A percentile compares a stretch with the other conserved stretches of the same genome.
phyloP scores from a whole-genome alignment of 164 flowering plant genomes.

The Nelumbo lutea region DNA sequence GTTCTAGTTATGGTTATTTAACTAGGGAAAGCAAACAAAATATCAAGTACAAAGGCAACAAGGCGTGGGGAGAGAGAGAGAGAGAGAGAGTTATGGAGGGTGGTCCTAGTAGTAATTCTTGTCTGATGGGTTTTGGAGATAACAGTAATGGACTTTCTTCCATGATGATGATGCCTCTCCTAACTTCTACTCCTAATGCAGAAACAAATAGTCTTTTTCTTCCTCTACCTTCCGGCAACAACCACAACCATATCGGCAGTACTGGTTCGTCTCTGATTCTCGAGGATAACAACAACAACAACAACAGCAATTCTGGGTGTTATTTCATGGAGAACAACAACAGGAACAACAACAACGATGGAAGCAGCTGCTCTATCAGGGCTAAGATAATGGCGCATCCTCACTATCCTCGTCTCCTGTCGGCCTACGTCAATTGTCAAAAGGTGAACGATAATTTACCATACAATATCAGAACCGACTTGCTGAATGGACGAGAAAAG shows the following conservation, averaged over 20 bases:
- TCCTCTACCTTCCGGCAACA: slow-evolving; percentile 18
- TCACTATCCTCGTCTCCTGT: slow-evolving; percentile 79
- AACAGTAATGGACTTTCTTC: slow-evolving; percentile 29
- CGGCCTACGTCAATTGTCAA: slow-evolving; percentile 81
- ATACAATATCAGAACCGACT: background rate
- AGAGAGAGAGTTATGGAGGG: slow-evolving; percentile 43
- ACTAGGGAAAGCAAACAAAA: too few species aligned
- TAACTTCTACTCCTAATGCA: slow-evolving; percentile 19
- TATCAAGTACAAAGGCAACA: too few species aligned
- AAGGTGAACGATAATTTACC: slow-evolving; percentile 43
- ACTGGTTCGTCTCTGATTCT: slow-evolving; percentile 10
- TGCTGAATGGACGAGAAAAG: background rate
- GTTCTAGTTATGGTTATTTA: background rate
- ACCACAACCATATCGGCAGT: slow-evolving; percentile 12
- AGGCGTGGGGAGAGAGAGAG: slow-evolving; percentile 7
- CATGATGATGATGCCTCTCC: slow-evolving; percentile 46
- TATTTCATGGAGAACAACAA: slow-evolving; percentile 33
- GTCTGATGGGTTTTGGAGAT: slow-evolving; percentile 57
- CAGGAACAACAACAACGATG: slow-evolving; percentile 10
- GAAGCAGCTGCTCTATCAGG: slow-evolving; percentile 37
- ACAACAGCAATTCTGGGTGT: slow-evolving; percentile 13
- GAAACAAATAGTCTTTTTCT: slow-evolving; percentile 18
- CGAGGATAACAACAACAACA: slow-evolving; percentile 17
- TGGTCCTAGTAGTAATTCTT: slow-evolving; percentile 29
- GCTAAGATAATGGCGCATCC: slow-evolving; percentile 98